These are phyloP conservation scores for Thalassia testudinum DNA, from an alignment of 116 monocot species.

Conservation along the genomic window DNA sequence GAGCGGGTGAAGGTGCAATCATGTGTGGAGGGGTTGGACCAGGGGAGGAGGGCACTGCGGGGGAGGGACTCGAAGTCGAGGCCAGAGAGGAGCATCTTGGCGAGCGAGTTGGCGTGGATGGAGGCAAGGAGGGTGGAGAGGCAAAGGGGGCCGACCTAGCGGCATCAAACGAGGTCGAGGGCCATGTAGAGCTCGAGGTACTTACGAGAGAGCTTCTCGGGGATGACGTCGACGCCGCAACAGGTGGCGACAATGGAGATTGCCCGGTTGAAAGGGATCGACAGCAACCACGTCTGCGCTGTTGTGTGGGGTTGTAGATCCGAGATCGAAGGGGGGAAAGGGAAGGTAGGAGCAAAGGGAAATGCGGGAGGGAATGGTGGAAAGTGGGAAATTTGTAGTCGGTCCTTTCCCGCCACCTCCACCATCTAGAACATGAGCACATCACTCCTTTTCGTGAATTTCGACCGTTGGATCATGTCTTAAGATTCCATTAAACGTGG, in stretches of 20 bases:
- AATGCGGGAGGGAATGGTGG: too few species aligned
- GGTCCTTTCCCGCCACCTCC: too few species aligned
- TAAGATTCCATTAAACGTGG: too few species aligned
- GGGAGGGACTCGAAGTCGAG: constrained; percentile 43
- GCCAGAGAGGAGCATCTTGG: constrained; percentile 70
- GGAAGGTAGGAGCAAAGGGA: too few species aligned
- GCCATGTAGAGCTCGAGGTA: constrained; percentile 88
- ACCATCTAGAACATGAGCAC: too few species aligned
- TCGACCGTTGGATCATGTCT: too few species aligned
- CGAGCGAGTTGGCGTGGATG: constrained; percentile 59
- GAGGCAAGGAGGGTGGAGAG: constrained; percentile 53
- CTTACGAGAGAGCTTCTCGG: constrained; percentile 83
- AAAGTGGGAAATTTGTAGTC: too few species aligned
- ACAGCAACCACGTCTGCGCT: too few species aligned
- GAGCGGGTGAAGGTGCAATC: constrained; percentile 19
- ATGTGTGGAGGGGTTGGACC: constrained; percentile 19
- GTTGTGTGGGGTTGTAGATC: too few species aligned
- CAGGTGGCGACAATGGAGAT: constrained; percentile 86
- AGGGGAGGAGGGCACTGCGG: constrained; percentile 45
- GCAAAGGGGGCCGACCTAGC: constrained; percentile 54
- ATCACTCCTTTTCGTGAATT: too few species aligned
- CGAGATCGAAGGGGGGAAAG: too few species aligned
- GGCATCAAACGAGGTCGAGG: constrained; percentile 75
- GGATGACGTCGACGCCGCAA: constrained; percentile 87
- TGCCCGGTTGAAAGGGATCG: constrained; percentile 89